These are phyloP conservation scores for Pelagophyceae sp. DNA, from an alignment of 352 stramenopile species.

Conservation along the genomic window DNA sequence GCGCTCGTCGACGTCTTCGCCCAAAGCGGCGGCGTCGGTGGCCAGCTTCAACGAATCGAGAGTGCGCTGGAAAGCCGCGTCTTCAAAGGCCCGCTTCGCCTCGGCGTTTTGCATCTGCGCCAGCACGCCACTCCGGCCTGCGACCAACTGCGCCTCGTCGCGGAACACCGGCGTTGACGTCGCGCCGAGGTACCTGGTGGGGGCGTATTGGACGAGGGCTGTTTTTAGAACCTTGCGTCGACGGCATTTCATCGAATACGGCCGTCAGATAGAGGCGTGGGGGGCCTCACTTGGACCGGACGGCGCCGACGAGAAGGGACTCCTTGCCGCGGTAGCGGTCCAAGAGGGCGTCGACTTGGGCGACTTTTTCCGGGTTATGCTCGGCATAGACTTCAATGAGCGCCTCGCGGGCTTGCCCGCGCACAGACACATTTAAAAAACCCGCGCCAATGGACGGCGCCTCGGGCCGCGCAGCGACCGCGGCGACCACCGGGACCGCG, in stretches of 20 bases:
- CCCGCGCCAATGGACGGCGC: background rate
- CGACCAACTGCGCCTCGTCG: background rate
- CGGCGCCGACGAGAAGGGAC: constrained; percentile 15
- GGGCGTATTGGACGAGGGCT: too few species aligned
- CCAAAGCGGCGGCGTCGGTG: too few species aligned
- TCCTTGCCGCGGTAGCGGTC: constrained; percentile 25
- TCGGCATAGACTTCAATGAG: constrained; percentile 21
- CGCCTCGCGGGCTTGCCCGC: background rate
- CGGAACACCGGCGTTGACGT: background rate
- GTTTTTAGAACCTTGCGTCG: too few species aligned
- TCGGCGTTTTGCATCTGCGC: too few species aligned
- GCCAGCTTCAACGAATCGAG: too few species aligned
- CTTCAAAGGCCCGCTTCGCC: too few species aligned
- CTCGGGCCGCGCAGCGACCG: background rate
- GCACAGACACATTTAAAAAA: background rate
- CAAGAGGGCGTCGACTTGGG: constrained; percentile 23
- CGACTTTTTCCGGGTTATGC: constrained; percentile 27
- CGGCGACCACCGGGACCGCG: background rate
- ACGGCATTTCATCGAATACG: too few species aligned
- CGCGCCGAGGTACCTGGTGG: background rate
- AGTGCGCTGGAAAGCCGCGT: too few species aligned
- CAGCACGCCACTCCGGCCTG: background rate
- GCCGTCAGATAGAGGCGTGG: too few species aligned
- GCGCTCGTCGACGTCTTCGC: too few species aligned
- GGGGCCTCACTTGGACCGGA: constrained; percentile 23